phyloP scores from a whole-genome alignment of 202 grass and related monocot species.

The Elaeis oleifera region DNA sequence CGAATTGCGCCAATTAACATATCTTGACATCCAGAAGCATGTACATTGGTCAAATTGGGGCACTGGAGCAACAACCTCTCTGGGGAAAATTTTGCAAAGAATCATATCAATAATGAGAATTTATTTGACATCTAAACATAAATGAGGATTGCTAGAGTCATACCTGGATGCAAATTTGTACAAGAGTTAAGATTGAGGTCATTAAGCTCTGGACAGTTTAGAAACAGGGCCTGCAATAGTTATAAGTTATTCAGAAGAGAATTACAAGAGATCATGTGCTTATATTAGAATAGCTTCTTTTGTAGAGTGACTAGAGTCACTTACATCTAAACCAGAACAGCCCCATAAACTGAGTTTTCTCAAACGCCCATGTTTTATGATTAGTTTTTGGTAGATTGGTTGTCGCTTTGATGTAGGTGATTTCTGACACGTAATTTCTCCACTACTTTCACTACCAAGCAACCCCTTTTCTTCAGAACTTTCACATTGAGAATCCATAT shows the following conservation, averaged over 20 bases:
- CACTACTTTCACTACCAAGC: slow-evolving; percentile 31
- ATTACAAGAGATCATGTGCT: not conserved
- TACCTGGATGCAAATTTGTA: slow-evolving; percentile 90
- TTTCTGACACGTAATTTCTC: slow-evolving; percentile 41
- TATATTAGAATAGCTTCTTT: not conserved
- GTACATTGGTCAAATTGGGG: slow-evolving; percentile 62
- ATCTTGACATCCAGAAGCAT: slow-evolving; percentile 64
- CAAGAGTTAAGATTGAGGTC: slow-evolving; percentile 96
- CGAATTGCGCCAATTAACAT: slow-evolving; percentile 88
- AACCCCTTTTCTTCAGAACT: slow-evolving; percentile 28
- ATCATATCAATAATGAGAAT: slow-evolving; percentile 3
- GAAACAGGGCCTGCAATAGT: slow-evolving; percentile 51
- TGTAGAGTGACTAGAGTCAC: slow-evolving; percentile 1
- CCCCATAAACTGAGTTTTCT: slow-evolving; percentile 90
- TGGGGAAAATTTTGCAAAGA: slow-evolving; percentile 18
- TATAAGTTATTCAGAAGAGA: not conserved
- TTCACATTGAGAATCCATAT: slow-evolving; percentile 17
- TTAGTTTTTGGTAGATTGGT: slow-evolving; percentile 48
- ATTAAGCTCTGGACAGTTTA: slow-evolving; percentile 80
- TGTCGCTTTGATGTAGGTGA: slow-evolving; percentile 23
- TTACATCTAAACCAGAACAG: slow-evolving; percentile 78
- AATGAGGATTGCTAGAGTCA: not conserved
- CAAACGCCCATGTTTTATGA: slow-evolving; percentile 60
- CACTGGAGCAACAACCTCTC: slow-evolving; percentile 78
- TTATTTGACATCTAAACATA: not conserved